A percentile compares a stretch with the other conserved stretches of the same genome.
These are phyloP conservation scores for Cladophialophora carrionii DNA, from an alignment of 2,329 filamentous ascomycete species.

Conservation along the genomic window DNA sequence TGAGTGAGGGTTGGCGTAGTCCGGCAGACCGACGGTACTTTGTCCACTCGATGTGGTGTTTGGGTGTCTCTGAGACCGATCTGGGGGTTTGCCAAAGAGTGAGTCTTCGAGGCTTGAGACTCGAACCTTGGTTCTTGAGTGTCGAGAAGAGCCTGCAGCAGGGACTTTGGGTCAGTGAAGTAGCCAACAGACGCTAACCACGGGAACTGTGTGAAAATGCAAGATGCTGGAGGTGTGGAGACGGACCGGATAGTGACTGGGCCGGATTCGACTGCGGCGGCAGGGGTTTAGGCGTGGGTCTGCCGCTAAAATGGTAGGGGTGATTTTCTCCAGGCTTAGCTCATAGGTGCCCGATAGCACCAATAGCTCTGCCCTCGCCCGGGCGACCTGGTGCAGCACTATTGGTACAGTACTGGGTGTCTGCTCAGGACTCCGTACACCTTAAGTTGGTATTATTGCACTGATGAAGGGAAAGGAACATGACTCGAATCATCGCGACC, in stretches of 20 bases:
- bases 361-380: background rate
- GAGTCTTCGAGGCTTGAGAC: conserved; percentile 14
- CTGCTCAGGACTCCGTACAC: no score
- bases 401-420: background rate
- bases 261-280: background rate
- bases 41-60: conserved; percentile 5
- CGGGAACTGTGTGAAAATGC: conserved; percentile 17
- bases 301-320: background rate
- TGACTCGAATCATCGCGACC: background rate
- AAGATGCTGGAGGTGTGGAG: conserved; percentile 20
- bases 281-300: conserved; percentile 5
- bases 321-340: background rate
- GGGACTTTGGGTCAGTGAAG: background rate
- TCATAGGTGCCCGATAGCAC: background rate
- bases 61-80: conserved; percentile 9
- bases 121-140: conserved; percentile 11
- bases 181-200: conserved; percentile 1
- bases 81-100: conserved; percentile 7
- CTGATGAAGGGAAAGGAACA: background rate
- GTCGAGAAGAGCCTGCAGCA: conserved; percentile 8
- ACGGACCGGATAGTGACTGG: conserved; percentile 5
- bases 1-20: conserved; percentile 1
- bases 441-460: no score
- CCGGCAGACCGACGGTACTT: background rate
- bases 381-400: background rate